Base-by-base conservation (phyloP, 345 rosid species). In the Trapa incisa region DNA sequence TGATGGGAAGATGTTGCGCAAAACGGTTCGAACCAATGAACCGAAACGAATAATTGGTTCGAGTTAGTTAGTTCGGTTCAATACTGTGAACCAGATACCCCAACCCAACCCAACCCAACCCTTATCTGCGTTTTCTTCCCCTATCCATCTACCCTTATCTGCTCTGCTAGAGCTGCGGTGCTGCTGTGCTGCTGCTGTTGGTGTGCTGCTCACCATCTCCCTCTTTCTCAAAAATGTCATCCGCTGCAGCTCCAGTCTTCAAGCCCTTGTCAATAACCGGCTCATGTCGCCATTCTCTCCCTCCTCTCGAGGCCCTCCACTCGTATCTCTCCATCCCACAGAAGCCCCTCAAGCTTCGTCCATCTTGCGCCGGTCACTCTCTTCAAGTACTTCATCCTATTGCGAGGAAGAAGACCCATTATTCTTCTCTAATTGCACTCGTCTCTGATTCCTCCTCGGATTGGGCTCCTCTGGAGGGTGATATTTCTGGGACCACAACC, bases 381-480 rank as follows among this genome's bases (percentile, higher is more conserved):
- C 32, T 66, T 0, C 75, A 64, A 8, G 7, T 2, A 35, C 52
- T 80, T 43, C 68, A 38, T 64, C 70, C 87, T 7, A 80, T 77
- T 64, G 85, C 71, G 43, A 41, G 7, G 43, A 8, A 41, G 43
- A 41, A 41, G 74, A 72, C 75, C 81, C 80, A 74, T 65, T 65
- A 72, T n/a, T 69, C 87, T 15, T 67, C 79, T 14, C 64, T 83
- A 37, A 68, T 81, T 35, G 56, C 88, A 68, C 85, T 78, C 38
- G 87, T 84, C 2, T 75, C 86, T 63, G 80, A 87, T 82, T 79
- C 91, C 83, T 79, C 91, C 68, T 81, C 68, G 64, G 91, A 75
- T 41, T 84, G 87, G 84, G 74, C 75, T 47, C 73, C 74, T 37
- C 74, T 74, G 50, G 82, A 75, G 45, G 91, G 72, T 64, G 91